Evolutionary conservation across 1,139 yeast species (phyloP), one percentile per base, ranked within the genome.

Genomic region (Petasospora fabianii): DNA sequence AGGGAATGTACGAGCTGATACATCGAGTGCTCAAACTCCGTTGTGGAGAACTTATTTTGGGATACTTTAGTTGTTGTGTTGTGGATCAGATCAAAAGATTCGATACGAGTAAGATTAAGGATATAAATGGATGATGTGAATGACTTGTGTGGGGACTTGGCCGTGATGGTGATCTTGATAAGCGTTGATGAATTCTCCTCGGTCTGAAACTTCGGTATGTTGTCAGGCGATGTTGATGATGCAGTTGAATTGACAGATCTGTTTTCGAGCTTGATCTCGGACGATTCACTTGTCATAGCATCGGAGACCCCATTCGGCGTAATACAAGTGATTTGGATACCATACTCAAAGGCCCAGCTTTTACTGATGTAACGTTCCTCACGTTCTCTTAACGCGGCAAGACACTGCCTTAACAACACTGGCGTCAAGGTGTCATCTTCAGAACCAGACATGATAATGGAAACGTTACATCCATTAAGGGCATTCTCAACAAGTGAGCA

Each of bases 1-100:
- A 59, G 40, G 31, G 46, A 54, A 29, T 49, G 50, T 7, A 56
- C 41, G 26, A 58, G 26, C 33, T 48, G 54, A n/a, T 49, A 41
- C 41, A 50, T 31, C 4, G 51, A 46, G 35, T 44, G 35, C 6
- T 39, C 32, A 38, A 48, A 46, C 22, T 47, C 51, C 10, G 41
- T 10, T 14, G 32, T 41, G n/a, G 46, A 36, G 17, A 32, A 42
- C 27, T 45, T 48, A 2, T 17, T 17, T 28, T 43, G 36, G 3
- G 38, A 27, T 7, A 48, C 35, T 33, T 44, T 50, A 1, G 34
- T 30, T 2, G 44, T 33, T 2, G 46, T 18, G 17, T 46, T 37
- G 13, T 39, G 35, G 4, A 48, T 38, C 22, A 44, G 32, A 17
- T 43, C 47, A 16, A 41, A 34, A 10, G 49, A 42, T n/a, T 44